Evolutionary conservation across 805 yeast genomes (phyloP).

Genomic region (Wickerhamiella occidentalis): DNA sequence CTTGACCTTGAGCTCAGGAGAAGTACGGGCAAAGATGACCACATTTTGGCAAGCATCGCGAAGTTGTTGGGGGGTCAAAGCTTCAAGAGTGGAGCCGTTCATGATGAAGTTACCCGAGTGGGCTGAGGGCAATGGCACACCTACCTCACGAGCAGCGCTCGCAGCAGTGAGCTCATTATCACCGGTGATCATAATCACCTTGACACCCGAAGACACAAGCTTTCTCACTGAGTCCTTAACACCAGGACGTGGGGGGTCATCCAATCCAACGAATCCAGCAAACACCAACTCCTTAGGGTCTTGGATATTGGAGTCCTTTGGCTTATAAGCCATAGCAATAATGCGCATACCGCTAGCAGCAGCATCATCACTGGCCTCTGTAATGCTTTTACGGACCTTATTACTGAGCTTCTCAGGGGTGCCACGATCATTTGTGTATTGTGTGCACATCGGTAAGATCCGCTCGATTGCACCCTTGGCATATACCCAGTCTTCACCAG

Average conservation of each 20-base stretch:
- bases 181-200: conserved; percentile 95
- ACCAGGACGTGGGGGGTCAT: conserved; percentile 92
- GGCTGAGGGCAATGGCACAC: conserved; percentile 45
- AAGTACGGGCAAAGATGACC: conserved; percentile 37
- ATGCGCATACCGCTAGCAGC: conserved; percentile 82
- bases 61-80: conserved; percentile 57
- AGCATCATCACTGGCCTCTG: conserved; percentile 43
- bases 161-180: conserved; percentile 42
- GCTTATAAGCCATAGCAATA: conserved; percentile 58
- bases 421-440: conserved; percentile 45
- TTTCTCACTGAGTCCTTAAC: conserved; percentile 64
- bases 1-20: conserved; percentile 41
- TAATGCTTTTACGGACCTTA: conserved; percentile 36
- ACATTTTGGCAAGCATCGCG: conserved; percentile 69
- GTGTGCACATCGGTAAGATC: conserved; percentile 48
- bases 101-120: conserved; percentile 50
- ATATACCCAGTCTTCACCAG: conserved; percentile 42
- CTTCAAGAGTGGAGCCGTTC: conserved; percentile 74
- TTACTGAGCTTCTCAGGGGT: conserved; percentile 46
- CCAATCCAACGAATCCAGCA: conserved; percentile 87
- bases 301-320: conserved; percentile 78
- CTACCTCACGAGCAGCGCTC: conserved; percentile 45
- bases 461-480: conserved; percentile 89
- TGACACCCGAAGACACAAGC: conserved; percentile 85
- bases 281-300: conserved; percentile 56